Evolutionary conservation across 2,329 filamentous ascomycete species (phyloP), one percentile per base, ranked within the genome.

Genomic region (Cercospora janseana): DNA sequence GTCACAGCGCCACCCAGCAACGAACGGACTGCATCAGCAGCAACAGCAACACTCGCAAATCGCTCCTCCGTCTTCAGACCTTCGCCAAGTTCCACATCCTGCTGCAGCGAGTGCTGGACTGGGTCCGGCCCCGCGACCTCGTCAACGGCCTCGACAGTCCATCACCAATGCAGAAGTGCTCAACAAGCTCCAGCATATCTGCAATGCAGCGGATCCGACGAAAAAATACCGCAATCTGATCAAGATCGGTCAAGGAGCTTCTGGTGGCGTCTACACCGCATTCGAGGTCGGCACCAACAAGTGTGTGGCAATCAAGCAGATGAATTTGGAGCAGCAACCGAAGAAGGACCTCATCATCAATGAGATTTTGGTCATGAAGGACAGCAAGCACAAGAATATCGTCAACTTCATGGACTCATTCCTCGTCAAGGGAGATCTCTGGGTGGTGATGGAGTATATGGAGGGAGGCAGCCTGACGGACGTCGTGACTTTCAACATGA

Each of bases 391-490:
- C 68, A 92, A 90, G 64, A 97, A 97, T 68, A 95, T 98, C 71
- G 93, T 98, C 72, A 98, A 98, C 71, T 98, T 97, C 71, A 92
- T 97, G 74, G 93, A 97, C 75, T 96, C 91, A 69, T 97, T 91
- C 69, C 77, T 98, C 8, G 86, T 91, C 51, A 81, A 82, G 9
- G 88, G 92, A 34, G 93, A 97, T 69, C 75, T 98, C 23, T 98
- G 93, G 93, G 93, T 98, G 1, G 89, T 97, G 26, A 98, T 98
- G 93, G 93, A 98, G 72, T 98, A 92, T 66, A 98, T 98, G 93
- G 92, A 98, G 70, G 93, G 93, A 52, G 93, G 93, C 56, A 96
- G 90, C 71, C 76, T 98, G 68, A 98, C 93, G 8, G 93, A 98
- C 70, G 93, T 98, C 46, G 93, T 98, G 49, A 98, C 93, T 3